Evolutionary conservation across 192 early-diverging fungal genomes (phyloP), one percentile per base, ranked within the genome.

Genomic region (Dissophora ornata): DNA sequence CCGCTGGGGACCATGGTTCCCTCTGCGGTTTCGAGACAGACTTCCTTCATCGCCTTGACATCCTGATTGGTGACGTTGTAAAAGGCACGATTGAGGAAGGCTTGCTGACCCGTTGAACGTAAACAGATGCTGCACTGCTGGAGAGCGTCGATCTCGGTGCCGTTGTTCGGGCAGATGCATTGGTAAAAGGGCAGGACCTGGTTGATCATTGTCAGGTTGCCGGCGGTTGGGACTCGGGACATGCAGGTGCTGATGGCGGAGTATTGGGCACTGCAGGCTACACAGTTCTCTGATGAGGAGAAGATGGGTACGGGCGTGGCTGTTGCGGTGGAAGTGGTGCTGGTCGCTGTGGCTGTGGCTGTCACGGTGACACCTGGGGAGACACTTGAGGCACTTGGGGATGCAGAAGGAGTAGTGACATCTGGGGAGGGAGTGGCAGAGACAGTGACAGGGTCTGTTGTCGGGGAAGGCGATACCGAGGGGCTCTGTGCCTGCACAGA

Each of bases 131-230:
- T 62, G 52, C 73, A 77, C 18, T 40, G 25, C 11, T 77, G 73
- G 0, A 77, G 30, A 4, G 57, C 25, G 5, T 57, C 59, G 22
- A 70, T 48, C 41, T 44, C 4, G 21, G 13, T 18, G 5, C 65
- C 73, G 26, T 40, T 44, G 50, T 47, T 47, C 0, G 51, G 62
- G 38, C 73, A 77, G 36, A 65, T 62, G 28, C 73, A 77, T 12
- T 45, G 38, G 19, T 62, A 77, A 18, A 77, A 77, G 44, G 73
- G 73, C 33, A 77, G 22, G 15, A 67, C 64, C 38, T 77, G 73
- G 34, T 53, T 57, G 38, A 67, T 57, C 36, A 67, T 12, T 15
- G 73, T 77, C 64, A 77, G 19, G 41, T 77, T 77, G 45, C 18
- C 65, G 16, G 42, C 36, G 2, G n/a, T 19, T 1, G 64, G 73